phyloP scores from a whole-genome alignment of 192 early-diverging fungal genomes.

The Spizellomyces sp. region DNA sequence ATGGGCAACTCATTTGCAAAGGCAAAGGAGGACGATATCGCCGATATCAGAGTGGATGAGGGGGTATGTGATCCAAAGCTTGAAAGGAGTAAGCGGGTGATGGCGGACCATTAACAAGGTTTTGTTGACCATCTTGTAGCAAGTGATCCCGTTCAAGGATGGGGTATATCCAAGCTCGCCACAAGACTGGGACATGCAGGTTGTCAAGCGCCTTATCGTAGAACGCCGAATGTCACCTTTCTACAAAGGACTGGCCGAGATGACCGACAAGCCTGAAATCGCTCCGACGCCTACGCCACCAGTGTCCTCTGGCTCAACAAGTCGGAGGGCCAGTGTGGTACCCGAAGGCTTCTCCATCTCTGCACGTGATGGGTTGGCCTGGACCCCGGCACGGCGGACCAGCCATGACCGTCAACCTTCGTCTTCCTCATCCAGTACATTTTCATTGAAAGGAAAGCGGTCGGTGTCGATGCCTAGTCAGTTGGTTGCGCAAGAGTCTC shows the following conservation, averaged over 20 bases:
- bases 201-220: conserved; percentile 73
- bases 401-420: conserved; percentile 13
- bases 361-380: not conserved
- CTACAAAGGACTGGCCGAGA: conserved; percentile 76
- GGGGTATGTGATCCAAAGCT: not conserved
- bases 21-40: conserved; percentile 1
- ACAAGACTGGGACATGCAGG: conserved; percentile 77
- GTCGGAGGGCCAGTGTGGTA: not conserved
- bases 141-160: conserved; percentile 8
- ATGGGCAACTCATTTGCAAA: conserved; percentile 10
- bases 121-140: not conserved
- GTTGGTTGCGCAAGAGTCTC: conserved; percentile 8
- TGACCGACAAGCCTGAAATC: not conserved
- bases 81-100: not conserved
- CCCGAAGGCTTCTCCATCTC: not conserved
- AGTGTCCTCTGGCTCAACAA: not conserved
- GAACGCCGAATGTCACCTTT: conserved; percentile 81
- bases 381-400: not conserved
- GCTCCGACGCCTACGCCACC: not conserved
- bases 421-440: conserved; percentile 14
- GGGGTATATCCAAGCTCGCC: conserved; percentile 31
- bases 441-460: conserved; percentile 17
- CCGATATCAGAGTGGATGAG: not conserved
- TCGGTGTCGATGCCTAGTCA: conserved; percentile 22
- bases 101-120: not conserved